phyloP scores from a whole-genome alignment of 495 filamentous ascomycete species.

The Aspergillus conjunctus region DNA sequence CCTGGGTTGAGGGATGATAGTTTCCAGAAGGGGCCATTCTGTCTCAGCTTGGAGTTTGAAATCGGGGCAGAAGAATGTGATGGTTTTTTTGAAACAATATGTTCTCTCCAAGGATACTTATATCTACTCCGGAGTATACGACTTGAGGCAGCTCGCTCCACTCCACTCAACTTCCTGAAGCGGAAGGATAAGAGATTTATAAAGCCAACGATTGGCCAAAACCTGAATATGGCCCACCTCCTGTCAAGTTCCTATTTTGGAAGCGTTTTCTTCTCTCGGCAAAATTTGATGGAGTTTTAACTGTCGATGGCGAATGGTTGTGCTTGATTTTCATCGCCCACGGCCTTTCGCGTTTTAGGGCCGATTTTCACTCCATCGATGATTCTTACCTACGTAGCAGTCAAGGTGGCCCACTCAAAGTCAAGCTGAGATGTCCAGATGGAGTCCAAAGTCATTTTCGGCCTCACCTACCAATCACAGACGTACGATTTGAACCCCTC shows the following conservation, averaged over 20 bases:
- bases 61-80: neutral
- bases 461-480: constrained; percentile 8
- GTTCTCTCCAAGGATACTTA: too few species aligned
- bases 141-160: constrained; percentile 8
- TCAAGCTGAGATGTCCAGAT: neutral
- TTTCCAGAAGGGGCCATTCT: constrained; percentile 16
- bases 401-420: neutral
- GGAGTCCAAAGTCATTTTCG: neutral
- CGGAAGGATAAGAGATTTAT: neutral
- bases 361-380: neutral
- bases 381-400: neutral
- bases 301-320: neutral
- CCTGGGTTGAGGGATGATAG: constrained; percentile 52
- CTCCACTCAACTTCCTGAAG: constrained; percentile 27
- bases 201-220: neutral
- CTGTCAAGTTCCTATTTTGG: neutral
- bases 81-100: neutral
- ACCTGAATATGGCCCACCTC: neutral
- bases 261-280: neutral
- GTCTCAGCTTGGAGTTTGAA: neutral
- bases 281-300: neutral
- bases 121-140: too few species aligned
- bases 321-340: neutral
- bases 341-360: neutral
- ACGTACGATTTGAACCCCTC: neutral